Conservation (phyloP, 352 stramenopile species). For the Pythium guiyangense region DNA sequence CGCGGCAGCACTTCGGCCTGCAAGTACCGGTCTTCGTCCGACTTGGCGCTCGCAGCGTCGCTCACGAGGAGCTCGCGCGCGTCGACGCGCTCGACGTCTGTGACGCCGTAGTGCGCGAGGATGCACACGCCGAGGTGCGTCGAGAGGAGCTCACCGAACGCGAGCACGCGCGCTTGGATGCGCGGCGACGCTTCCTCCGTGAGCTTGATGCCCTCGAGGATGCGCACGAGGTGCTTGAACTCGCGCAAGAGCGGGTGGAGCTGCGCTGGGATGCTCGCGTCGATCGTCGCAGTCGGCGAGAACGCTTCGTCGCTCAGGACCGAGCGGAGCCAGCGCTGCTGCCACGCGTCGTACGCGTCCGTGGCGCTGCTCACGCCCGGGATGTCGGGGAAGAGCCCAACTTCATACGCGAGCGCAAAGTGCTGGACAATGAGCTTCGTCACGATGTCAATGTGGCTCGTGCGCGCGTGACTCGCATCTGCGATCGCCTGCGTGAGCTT, state of each 20-base stretch:
- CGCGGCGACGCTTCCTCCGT: conserved; percentile 85
- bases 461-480: conserved; percentile 30
- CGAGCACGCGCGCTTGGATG: conserved; percentile 78
- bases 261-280: conserved; percentile 30
- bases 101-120: conserved; percentile 53
- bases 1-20: conserved; percentile 68
- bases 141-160: conserved; percentile 84
- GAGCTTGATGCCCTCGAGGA: conserved; percentile 83
- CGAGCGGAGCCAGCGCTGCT: conserved; percentile 54
- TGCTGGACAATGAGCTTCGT: conserved; percentile 60
- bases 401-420: conserved; percentile 67
- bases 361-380: conserved; percentile 23
- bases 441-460: conserved; percentile 40
- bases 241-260: conserved; percentile 72
- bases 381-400: conserved; percentile 45
- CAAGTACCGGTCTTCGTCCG: conserved; percentile 71
- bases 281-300: conserved; percentile 27
- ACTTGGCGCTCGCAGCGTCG: conserved; percentile 57
- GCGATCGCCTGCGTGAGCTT: conserved; percentile 63
- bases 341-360: conserved; percentile 50
- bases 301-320: conserved; percentile 52
- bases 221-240: conserved; percentile 76
- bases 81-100: conserved; percentile 66
- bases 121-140: conserved; percentile 79
- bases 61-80: conserved; percentile 68